A percentile compares a stretch with the other conserved stretches of the same genome.
phyloP scores from a whole-genome alignment of 2,329 filamentous ascomycete species.

The Alternaria conjuncta region DNA sequence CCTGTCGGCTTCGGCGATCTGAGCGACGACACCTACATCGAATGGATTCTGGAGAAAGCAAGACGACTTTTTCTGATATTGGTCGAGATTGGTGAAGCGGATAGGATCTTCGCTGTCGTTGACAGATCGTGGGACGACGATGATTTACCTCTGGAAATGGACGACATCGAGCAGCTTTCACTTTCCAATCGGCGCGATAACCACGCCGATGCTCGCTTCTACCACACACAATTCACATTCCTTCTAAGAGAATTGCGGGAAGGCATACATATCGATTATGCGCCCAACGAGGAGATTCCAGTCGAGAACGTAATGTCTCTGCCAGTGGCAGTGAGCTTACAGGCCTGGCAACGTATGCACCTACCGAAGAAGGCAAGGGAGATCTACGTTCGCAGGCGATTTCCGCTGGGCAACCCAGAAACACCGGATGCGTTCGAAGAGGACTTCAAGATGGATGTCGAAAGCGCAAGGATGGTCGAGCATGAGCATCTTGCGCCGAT shows the following conservation, averaged over 20 bases:
- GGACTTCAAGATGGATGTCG: constrained; percentile 68
- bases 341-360: constrained; percentile 66
- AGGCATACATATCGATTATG: constrained; percentile 68
- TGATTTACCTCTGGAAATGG: constrained; percentile 72
- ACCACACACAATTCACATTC: constrained; percentile 73
- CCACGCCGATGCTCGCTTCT: constrained; percentile 71
- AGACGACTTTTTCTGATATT: constrained; percentile 75
- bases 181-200: constrained; percentile 67
- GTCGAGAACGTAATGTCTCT: constrained; percentile 70
- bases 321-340: constrained; percentile 54
- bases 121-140: constrained; percentile 80
- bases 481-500: constrained; percentile 75
- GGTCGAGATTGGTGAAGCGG: constrained; percentile 71
- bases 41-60: constrained; percentile 75
- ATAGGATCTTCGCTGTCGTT: constrained; percentile 76
- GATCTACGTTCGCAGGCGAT: constrained; percentile 64
- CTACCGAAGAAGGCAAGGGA: constrained; percentile 67
- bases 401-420: constrained; percentile 57
- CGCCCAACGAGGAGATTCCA: constrained; percentile 71
- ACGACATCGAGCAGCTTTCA: constrained; percentile 69
- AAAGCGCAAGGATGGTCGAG: constrained; percentile 63
- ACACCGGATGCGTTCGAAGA: constrained; percentile 37
- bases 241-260: constrained; percentile 68
- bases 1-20: constrained; percentile 71
- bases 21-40: constrained; percentile 77